Evolutionary conservation across 345 rosid genomes (phyloP).

Genomic region (Cochlearia excelsa): DNA sequence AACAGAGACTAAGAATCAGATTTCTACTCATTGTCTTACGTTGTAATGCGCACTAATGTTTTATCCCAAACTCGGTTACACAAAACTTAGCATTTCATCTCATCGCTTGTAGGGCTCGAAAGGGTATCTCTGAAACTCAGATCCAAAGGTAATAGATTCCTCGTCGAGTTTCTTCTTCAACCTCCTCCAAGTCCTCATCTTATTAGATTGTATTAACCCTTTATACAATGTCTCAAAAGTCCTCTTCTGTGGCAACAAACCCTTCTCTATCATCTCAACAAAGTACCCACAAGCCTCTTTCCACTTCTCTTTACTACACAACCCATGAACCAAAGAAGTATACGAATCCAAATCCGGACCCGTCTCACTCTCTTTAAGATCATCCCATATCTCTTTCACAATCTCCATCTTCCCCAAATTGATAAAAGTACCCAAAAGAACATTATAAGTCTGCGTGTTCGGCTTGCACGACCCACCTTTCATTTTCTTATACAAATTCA

Average conservation of each 20-base stretch:
- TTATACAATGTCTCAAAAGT: slow-evolving; percentile 77
- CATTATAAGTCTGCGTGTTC: slow-evolving; percentile 56
- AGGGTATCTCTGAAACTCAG: slow-evolving; percentile 65
- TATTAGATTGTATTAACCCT: slow-evolving; percentile 82
- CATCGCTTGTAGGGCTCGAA: slow-evolving; percentile 67
- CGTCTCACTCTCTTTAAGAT: slow-evolving; percentile 47
- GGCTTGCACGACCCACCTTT: slow-evolving; percentile 44
- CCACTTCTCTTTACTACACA: slow-evolving; percentile 68
- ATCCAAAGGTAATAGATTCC: slow-evolving; percentile 66
- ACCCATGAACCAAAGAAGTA: slow-evolving; percentile 61
- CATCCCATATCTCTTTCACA: slow-evolving; percentile 68
- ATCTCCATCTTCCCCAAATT: slow-evolving; percentile 51
- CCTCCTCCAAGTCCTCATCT: slow-evolving; percentile 88
- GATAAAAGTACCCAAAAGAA: slow-evolving; percentile 61
- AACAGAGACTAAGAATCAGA: not conserved
- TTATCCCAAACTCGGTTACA: not conserved
- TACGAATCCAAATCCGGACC: slow-evolving; percentile 83
- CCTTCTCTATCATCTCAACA: slow-evolving; percentile 89
- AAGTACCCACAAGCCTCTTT: slow-evolving; percentile 70
- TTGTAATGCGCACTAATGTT: not conserved
- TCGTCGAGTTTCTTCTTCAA: slow-evolving; percentile 82
- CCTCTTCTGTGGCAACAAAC: slow-evolving; percentile 78
- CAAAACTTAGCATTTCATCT: not conserved
- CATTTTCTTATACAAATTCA: slow-evolving; percentile 72
- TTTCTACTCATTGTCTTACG: not conserved